Base-by-base conservation (phyloP, 75 land plant genomes). In the Sequoiadendron giganteum region DNA sequence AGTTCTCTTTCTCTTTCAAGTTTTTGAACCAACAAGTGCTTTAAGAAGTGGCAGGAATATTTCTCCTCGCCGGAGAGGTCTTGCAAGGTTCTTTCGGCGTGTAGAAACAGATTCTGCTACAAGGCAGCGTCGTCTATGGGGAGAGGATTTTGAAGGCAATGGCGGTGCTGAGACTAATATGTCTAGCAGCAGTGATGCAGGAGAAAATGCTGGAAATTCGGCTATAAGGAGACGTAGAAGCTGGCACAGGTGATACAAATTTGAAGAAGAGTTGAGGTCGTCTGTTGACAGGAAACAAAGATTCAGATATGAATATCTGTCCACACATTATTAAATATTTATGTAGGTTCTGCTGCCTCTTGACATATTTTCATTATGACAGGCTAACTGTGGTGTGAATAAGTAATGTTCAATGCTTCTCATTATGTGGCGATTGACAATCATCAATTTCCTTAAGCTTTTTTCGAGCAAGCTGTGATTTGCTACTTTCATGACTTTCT, bases 1-100 rank as follows among this genome's bases (percentile, higher is more conserved):
- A 18, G 90, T 91, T 86, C 85, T 91, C 45, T 77, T 91, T 55
- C 92, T 91, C 13, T 90, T 91, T 73, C 92, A 87, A 65, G 92
- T 91, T 21, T 91, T 91, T 75, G 92, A 92, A 34, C 91, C 92
- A 16, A 88, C 91, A 6, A 47, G 91, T 19, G 52, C 80, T 86
- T 65, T 86, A 16, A 90, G 88, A 86, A 6, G 43, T 75, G 91
- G 91, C 18, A 76, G 91, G 49, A 87, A 54, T 8, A 34, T 54
- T 2, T 78, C 91, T 43, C 36, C 80, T 28, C 77, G 78, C 3
- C 21, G 48, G 81, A 85, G 88, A 30, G 87, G 88, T 45, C 55
- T 85, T 18, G 49, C 87, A 80, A 85, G 88, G 32, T 39, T 55
- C 34, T 10, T 39, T 86, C 88, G 87, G 8, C 49, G 88, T 32